These are phyloP conservation scores for Saposhnikovia divaricata DNA, from an alignment of 129 eudicot genomes.

Conservation along the genomic window DNA sequence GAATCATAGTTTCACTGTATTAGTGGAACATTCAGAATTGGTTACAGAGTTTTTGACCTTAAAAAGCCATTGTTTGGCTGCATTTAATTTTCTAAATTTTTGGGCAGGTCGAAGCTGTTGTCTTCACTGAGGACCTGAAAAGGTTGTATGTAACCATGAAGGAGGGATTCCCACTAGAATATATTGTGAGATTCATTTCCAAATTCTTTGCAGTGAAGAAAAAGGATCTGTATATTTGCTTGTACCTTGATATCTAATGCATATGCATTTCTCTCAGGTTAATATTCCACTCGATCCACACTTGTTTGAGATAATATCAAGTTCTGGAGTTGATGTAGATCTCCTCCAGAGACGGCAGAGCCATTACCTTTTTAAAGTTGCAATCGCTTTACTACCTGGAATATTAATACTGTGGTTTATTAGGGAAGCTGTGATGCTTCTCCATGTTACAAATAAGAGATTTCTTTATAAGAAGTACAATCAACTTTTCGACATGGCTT, in stretches of 20 bases:
- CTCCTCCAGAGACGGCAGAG: slow-evolving; percentile 69
- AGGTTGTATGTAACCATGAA: slow-evolving; percentile 83
- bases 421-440: slow-evolving; percentile 63
- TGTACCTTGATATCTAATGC: neutral
- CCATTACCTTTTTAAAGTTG: slow-evolving; percentile 61
- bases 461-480: slow-evolving; percentile 61
- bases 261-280: slow-evolving; percentile 43
- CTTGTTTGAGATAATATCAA: slow-evolving; percentile 76
- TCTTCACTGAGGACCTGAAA: slow-evolving; percentile 86
- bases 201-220: neutral
- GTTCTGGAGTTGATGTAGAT: slow-evolving; percentile 88
- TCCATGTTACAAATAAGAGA: slow-evolving; percentile 47
- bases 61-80: neutral
- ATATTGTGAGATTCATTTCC: slow-evolving; percentile 43
- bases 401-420: slow-evolving; percentile 66
- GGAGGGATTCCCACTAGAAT: slow-evolving; percentile 96
- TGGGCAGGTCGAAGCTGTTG: slow-evolving; percentile 85
- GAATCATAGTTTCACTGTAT: neutral
- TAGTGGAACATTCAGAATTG: neutral
- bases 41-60: neutral
- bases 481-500: slow-evolving; percentile 74
- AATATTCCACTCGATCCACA: slow-evolving; percentile 96
- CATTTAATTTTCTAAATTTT: slow-evolving; percentile 15
- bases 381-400: slow-evolving; percentile 68
- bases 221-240: slow-evolving; percentile 10